Evolutionary conservation across 768 basidiomycete genomes (phyloP).

Genomic region (Kwoniella dendrophila): DNA sequence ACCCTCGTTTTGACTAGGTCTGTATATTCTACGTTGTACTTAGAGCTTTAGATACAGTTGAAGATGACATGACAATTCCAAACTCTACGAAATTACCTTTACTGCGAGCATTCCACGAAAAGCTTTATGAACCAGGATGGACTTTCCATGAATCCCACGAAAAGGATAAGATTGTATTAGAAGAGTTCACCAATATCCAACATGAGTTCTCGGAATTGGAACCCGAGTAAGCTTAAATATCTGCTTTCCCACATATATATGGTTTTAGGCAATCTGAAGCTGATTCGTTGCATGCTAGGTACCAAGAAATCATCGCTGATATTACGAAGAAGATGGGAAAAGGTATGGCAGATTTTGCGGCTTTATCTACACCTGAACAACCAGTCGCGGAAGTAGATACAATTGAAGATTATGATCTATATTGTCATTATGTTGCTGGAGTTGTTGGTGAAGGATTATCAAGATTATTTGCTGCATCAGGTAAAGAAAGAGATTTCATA

Average conservation of each 20-base stretch:
- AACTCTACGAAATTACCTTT: slow-evolving; percentile 83
- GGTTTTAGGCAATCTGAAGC: background rate
- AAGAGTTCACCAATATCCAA: slow-evolving; percentile 78
- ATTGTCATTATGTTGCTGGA: slow-evolving; percentile 98
- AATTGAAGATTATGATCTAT: slow-evolving; percentile 87
- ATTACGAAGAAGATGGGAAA: slow-evolving; percentile 83
- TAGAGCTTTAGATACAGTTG: slow-evolving; percentile 92
- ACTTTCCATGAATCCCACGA: slow-evolving; percentile 81
- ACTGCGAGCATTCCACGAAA: slow-evolving; percentile 76
- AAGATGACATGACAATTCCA: slow-evolving; percentile 96
- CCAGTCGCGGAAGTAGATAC: slow-evolving; percentile 67
- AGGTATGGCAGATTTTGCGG: slow-evolving; percentile 95
- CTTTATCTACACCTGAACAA: slow-evolving; percentile 69
- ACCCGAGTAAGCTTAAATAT: slow-evolving; percentile 60
- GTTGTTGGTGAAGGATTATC: slow-evolving; percentile 95
- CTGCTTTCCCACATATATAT: background rate
- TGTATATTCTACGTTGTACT: slow-evolving; percentile 94
- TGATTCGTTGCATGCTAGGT: slow-evolving; percentile 51
- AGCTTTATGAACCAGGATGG: slow-evolving; percentile 82
- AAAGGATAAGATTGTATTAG: slow-evolving; percentile 80
- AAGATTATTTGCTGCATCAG: slow-evolving; percentile 79
- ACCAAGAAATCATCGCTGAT: slow-evolving; percentile 76
- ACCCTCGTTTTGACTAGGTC: slow-evolving; percentile 62
- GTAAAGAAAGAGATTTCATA: slow-evolving; percentile 75
- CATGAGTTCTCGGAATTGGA: slow-evolving; percentile 74